Evolutionary conservation across 768 basidiomycete species (phyloP).

Genomic region (Mycena indigotica): DNA sequence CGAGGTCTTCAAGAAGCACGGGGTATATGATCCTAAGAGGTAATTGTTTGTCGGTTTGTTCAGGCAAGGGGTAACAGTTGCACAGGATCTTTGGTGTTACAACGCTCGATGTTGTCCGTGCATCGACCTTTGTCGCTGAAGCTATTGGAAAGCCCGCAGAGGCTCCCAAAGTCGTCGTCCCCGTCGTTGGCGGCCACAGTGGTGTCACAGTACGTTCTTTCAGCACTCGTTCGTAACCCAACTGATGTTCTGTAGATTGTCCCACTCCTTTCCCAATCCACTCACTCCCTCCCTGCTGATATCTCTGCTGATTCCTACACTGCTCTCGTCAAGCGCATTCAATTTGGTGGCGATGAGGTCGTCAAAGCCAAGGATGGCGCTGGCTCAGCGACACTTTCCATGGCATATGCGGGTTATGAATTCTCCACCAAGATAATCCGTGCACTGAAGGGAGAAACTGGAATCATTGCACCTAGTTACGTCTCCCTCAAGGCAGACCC

Average conservation of each 20-base stretch:
- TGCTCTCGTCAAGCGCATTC: slow-evolving; percentile 79
- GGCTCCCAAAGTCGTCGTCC: slow-evolving; percentile 68
- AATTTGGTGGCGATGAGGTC: slow-evolving; percentile 97
- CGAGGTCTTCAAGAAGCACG: slow-evolving; percentile 92
- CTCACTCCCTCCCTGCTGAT: slow-evolving; percentile 69
- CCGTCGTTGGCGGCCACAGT: slow-evolving; percentile 94
- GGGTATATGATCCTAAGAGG: slow-evolving; percentile 91
- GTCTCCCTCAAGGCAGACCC: slow-evolving; percentile 77
- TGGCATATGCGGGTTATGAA: slow-evolving; percentile 93
- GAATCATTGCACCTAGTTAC: slow-evolving; percentile 81
- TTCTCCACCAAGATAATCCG: slow-evolving; percentile 83
- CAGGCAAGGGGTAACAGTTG: not conserved
- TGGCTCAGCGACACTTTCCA: slow-evolving; percentile 94
- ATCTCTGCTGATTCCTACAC: slow-evolving; percentile 52
- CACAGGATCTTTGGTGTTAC: slow-evolving; percentile 94
- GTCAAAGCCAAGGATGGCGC: slow-evolving; percentile 96
- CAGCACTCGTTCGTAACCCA: not conserved
- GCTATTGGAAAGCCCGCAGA: slow-evolving; percentile 64
- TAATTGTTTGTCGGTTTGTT: slow-evolving; percentile 29
- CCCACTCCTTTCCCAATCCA: slow-evolving; percentile 89
- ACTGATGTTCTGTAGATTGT: slow-evolving; percentile 61
- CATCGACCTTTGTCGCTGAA: slow-evolving; percentile 94
- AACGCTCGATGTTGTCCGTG: slow-evolving; percentile 95
- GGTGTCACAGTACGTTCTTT: slow-evolving; percentile 72
- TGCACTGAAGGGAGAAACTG: slow-evolving; percentile 86